Base-by-base conservation (phyloP, 352 stramenopile species). In the Globisporangium apiculatum region DNA sequence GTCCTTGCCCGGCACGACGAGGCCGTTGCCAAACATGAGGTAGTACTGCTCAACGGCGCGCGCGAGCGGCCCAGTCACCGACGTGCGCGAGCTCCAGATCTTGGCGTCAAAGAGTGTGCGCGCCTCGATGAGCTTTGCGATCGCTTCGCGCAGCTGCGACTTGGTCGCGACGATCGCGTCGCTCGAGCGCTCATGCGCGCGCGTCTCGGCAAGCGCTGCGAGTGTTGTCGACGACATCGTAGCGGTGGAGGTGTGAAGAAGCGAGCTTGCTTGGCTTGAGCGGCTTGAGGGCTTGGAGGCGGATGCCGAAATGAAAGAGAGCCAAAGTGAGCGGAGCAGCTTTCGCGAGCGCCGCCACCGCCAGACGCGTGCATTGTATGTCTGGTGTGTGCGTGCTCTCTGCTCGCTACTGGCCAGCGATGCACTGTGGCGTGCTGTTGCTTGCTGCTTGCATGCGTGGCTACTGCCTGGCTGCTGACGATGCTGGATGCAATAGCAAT, bases 11-110 rank as follows among this genome's bases (percentile, higher is more conserved):
- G 58, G 58, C 17, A 51, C 57, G 51, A 51, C 41, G 51, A 64
- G 58, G 2, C 58, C 58, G 24, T 53, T 51, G 24, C 51, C 58
- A 36, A 64, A 64, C 58, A 64, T 64, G 51, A 58, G 15, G 36
- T 59, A 59, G 58, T 64, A 64, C 58, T 64, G 58, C 58, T 64
- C 58, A 14, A 64, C 51, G 12, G 58, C 50, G 42, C 53, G 52
- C 14, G 45, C 51, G 17, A 64, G 35, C 15, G 58, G 58, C 1
- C 58, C 58, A 1, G 50, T 48, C 8, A 64, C n/a, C 35, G 58
- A 59, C 43, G 46, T 59, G 58, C 58, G 58, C 7, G 17, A 45
- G 51, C 51, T 64, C 58, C 58, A 64, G 51, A 64, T 45, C 51
- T 64, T 64, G 51, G 58, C 50, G 38, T 64, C 58, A 18, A 53